Evolutionary conservation across 2,329 filamentous ascomycete species (phyloP), one percentile per base, ranked within the genome.

Genomic region (Fusarium sp.): DNA sequence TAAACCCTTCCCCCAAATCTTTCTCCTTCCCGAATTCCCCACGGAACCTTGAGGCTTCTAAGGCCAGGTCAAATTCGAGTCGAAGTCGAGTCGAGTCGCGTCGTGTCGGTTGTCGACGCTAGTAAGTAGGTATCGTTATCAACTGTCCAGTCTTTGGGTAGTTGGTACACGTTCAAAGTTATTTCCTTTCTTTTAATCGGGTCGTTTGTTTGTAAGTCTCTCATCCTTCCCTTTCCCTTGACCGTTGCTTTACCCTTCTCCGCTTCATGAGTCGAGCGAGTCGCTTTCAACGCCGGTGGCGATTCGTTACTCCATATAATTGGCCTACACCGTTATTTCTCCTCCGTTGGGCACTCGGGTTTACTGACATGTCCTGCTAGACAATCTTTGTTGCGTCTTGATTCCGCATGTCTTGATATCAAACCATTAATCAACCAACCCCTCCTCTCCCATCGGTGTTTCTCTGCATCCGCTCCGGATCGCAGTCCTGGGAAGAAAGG

Each of bases 391-490:
- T 33, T 72, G 60, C 66, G 57, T 68, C 58, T 72, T 65, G 65
- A 60, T 72, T 67, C 71, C 73, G 71, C 68, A 80, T 80, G 79
- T 76, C 76, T 79, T 79, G 75, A 77, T 63, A 74, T 64, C 52
- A 68, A 65, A 65, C 58, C 61, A 55, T 67, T 72, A 71, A 75
- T 71, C 56, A 70, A 62, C 65, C 49, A 64, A 63, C 62, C 60
- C 64, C 56, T 67, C 62, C 70, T 70, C 67, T 69, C 71, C 62
- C 57, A 56, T 62, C 60, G 69, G 71, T 70, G 64, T 42, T 65
- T 63, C 61, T 55, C 71, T 64, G 62, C 63, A 56, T 65, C 56
- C 64, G 53, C 68, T 61, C 59, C 64, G 71, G 66, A 72, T 72
- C 70, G 68, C 65, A 77, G 66, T 39, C 36, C 63, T 62, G 65